Conservation (phyloP, 176 grass and related monocot genomes). For the Otatea glauca region DNA sequence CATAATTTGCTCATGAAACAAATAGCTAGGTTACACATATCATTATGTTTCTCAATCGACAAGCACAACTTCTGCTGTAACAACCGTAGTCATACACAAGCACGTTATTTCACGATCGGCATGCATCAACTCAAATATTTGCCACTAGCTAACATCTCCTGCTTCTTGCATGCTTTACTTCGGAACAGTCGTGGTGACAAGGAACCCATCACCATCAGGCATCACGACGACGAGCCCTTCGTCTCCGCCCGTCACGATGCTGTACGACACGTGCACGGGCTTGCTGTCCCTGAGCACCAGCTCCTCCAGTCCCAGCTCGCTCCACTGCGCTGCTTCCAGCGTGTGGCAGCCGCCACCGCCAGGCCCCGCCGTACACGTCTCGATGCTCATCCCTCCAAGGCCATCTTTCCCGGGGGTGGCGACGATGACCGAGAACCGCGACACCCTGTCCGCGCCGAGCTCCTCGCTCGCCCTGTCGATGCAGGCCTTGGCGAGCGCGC, state of each 20-base stretch:
- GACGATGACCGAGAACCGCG: constrained; percentile 48
- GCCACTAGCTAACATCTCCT: neutral
- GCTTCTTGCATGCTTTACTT: neutral
- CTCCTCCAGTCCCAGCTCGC: constrained; percentile 66
- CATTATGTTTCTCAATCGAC: neutral
- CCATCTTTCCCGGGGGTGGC: neutral
- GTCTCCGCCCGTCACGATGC: constrained; percentile 36
- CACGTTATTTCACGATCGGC: neutral
- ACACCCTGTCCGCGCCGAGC: neutral
- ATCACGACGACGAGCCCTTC: constrained; percentile 65
- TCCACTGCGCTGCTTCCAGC: constrained; percentile 47
- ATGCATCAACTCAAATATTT: neutral
- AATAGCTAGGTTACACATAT: neutral
- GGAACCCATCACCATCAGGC: constrained; percentile 38
- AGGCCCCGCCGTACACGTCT: constrained; percentile 20
- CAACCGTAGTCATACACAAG: neutral
- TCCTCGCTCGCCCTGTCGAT: constrained; percentile 28
- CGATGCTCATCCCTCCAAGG: constrained; percentile 35
- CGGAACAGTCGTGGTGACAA: constrained; percentile 49
- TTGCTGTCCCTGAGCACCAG: constrained; percentile 51
- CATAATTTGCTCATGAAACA: neutral
- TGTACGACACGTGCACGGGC: constrained; percentile 63
- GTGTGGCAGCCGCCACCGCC: neutral
- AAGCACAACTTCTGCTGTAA: neutral
- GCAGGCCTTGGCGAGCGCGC: constrained; percentile 52